These are phyloP conservation scores for Cladophialophora immunda DNA, from an alignment of 2,329 filamentous ascomycete species.

Conservation along the genomic window DNA sequence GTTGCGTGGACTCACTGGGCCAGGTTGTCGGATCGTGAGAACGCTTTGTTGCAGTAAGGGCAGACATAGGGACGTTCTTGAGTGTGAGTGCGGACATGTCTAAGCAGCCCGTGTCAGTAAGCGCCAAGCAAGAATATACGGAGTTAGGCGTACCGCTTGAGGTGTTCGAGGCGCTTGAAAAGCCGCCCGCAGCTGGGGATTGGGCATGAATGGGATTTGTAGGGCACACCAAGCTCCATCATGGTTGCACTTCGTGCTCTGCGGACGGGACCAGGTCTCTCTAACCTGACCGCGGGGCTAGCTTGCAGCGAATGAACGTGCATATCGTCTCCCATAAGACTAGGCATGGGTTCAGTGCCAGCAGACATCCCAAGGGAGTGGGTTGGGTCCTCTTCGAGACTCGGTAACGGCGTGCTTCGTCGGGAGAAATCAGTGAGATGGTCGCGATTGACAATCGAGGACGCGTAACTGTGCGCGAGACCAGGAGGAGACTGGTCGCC, in stretches of 20 bases:
- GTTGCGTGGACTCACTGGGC: slow-evolving; percentile 76
- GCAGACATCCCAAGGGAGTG: slow-evolving; percentile 73
- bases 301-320: slow-evolving; percentile 63
- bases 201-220: slow-evolving; percentile 99
- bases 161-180: slow-evolving; percentile 98
- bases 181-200: slow-evolving; percentile 96
- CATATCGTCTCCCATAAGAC: slow-evolving; percentile 70
- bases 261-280: slow-evolving; percentile 77
- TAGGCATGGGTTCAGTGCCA: slow-evolving; percentile 71
- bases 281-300: slow-evolving; percentile 67
- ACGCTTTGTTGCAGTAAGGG: slow-evolving; percentile 97
- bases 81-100: slow-evolving; percentile 98
- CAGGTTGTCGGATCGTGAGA: slow-evolving; percentile 97
- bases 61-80: slow-evolving; percentile 99
- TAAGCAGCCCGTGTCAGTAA: slow-evolving; percentile 62
- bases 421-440: slow-evolving; percentile 83
- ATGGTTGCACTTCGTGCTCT: slow-evolving; percentile 93
- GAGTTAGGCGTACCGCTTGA: slow-evolving; percentile 83
- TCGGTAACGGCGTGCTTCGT: slow-evolving; percentile 88
- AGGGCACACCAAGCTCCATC: slow-evolving; percentile 93
- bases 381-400: slow-evolving; percentile 82
- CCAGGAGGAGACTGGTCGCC: slow-evolving; percentile 81
- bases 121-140: slow-evolving; percentile 53
- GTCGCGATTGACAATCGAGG: slow-evolving; percentile 76
- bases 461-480: slow-evolving; percentile 74